Percentiles rank a stretch among this genome's conserved stretches.
These are phyloP conservation scores for Scutellaria minor DNA, from an alignment of 257 asterid species.

Conservation along the genomic window DNA sequence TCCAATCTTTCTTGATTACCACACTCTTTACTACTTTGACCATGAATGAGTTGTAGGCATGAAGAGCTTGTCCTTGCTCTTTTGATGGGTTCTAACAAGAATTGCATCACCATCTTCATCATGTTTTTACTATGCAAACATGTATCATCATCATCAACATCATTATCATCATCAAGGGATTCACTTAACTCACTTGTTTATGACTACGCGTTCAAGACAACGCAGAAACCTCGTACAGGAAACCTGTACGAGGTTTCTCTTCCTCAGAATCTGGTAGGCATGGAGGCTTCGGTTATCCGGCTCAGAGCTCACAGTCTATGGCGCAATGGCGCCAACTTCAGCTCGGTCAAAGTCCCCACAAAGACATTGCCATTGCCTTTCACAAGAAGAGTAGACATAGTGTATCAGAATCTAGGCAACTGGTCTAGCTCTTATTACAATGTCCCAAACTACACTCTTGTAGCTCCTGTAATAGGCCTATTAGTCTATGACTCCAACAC, in stretches of 20 bases:
- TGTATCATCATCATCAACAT: constrained; percentile 47
- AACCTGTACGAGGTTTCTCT: constrained; percentile 50
- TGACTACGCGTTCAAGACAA: constrained; percentile 44
- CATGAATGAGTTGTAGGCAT: constrained; percentile 32
- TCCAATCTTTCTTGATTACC: constrained; percentile 30
- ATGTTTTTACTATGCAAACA: constrained; percentile 34
- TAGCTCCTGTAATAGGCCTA: constrained; percentile 77
- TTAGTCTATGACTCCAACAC: constrained; percentile 54
- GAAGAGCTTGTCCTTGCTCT: constrained; percentile 27
- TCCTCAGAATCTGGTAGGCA: constrained; percentile 64
- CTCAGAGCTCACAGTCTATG: constrained; percentile 53
- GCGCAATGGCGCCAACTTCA: constrained; percentile 51
- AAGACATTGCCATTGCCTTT: constrained; percentile 55
- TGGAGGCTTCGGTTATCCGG: constrained; percentile 53
- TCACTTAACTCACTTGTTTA: constrained; percentile 61
- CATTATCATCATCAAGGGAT: constrained; percentile 46
- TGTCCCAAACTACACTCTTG: constrained; percentile 54
- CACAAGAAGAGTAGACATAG: constrained; percentile 60
- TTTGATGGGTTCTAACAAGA: constrained; percentile 61
- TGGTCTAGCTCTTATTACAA: constrained; percentile 63
- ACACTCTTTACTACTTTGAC: neutral
- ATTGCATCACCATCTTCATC: constrained; percentile 37
- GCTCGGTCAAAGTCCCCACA: constrained; percentile 56
- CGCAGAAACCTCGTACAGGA: constrained; percentile 54
- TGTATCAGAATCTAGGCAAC: constrained; percentile 71